Conservation (phyloP, 805 yeast species). For the Wickerhamiella hasegawae region DNA sequence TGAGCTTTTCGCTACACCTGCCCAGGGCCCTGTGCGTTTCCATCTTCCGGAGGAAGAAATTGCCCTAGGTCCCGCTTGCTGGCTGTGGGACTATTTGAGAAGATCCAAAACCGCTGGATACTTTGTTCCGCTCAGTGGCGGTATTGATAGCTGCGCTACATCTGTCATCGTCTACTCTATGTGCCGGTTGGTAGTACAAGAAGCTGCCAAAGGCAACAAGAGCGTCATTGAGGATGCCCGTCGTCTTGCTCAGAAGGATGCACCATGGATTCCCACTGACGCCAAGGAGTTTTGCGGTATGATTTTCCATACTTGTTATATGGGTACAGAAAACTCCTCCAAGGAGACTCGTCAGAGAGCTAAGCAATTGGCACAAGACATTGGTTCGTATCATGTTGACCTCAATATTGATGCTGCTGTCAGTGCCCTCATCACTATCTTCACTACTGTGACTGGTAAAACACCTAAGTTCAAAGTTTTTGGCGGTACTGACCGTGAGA, state of each 20-base stretch:
- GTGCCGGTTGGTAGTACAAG: constrained; percentile 72
- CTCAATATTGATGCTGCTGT: constrained; percentile 84
- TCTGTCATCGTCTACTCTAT: constrained; percentile 86
- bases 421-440: constrained; percentile 51
- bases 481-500: constrained; percentile 87
- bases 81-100: constrained; percentile 97
- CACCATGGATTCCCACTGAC: constrained; percentile 48
- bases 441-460: constrained; percentile 82
- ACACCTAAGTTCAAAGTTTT: constrained; percentile 77
- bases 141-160: constrained; percentile 96
- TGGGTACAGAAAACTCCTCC: constrained; percentile 94
- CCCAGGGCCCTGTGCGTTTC: constrained; percentile 34
- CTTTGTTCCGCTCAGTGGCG: constrained; percentile 90
- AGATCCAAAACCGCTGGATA: constrained; percentile 83
- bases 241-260: constrained; percentile 39
- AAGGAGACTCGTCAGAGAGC: constrained; percentile 74
- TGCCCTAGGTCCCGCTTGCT: constrained; percentile 96
- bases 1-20: constrained; percentile 42
- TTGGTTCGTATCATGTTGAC: constrained; percentile 84
- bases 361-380: constrained; percentile 48
- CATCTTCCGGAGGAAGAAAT: constrained; percentile 91
- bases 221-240: constrained; percentile 70
- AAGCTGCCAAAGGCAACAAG: constrained; percentile 47
- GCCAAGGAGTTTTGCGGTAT: constrained; percentile 62
- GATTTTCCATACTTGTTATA: constrained; percentile 78